Evolutionary conservation across 768 basidiomycete genomes (phyloP).

Genomic region (Trichaptum fuscoviolaceum): DNA sequence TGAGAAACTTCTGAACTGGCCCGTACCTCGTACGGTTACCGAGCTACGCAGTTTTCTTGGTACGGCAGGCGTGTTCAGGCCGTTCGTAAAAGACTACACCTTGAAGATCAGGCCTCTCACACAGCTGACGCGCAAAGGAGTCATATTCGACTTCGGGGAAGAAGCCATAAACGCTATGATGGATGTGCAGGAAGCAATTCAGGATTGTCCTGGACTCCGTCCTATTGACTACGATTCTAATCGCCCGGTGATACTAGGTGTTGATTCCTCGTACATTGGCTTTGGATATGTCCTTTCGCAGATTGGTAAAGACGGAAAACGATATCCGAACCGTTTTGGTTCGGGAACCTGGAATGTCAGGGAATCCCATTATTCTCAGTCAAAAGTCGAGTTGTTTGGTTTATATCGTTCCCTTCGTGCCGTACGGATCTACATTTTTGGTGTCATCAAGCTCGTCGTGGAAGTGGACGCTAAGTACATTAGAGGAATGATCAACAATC

Average conservation of each 20-base stretch:
- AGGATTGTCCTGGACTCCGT: slow-evolving; percentile 10
- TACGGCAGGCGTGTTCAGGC: slow-evolving; percentile 17
- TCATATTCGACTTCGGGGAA: slow-evolving; percentile 19
- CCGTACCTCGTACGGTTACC: slow-evolving; percentile 12
- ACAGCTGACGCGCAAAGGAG: slow-evolving; percentile 21
- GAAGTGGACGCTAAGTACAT: slow-evolving; percentile 36
- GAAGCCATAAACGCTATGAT: slow-evolving; percentile 11
- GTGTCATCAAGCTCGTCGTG: slow-evolving; percentile 27
- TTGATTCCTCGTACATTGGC: slow-evolving; percentile 20
- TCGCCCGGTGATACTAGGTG: slow-evolving; percentile 11
- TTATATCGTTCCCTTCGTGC: slow-evolving; percentile 9
- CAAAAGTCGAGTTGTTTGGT: slow-evolving; percentile 21
- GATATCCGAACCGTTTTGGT: slow-evolving; percentile 29
- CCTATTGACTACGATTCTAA: slow-evolving; percentile 14
- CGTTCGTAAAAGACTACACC: slow-evolving; percentile 27
- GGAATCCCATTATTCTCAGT: slow-evolving; percentile 31
- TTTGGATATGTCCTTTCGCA: slow-evolving; percentile 22
- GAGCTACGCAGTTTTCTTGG: slow-evolving; percentile 27
- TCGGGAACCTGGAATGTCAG: slow-evolving; percentile 33
- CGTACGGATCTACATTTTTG: slow-evolving; percentile 18
- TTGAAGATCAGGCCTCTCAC: slow-evolving; percentile 19
- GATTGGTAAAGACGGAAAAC: slow-evolving; percentile 12
- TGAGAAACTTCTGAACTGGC: slow-evolving; percentile 25
- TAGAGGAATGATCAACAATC: slow-evolving; percentile 31
- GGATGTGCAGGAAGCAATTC: slow-evolving; percentile 20